phyloP scores from a whole-genome alignment of 225 moss, liverwort and hornwort species.

The Neckera pumila region DNA sequence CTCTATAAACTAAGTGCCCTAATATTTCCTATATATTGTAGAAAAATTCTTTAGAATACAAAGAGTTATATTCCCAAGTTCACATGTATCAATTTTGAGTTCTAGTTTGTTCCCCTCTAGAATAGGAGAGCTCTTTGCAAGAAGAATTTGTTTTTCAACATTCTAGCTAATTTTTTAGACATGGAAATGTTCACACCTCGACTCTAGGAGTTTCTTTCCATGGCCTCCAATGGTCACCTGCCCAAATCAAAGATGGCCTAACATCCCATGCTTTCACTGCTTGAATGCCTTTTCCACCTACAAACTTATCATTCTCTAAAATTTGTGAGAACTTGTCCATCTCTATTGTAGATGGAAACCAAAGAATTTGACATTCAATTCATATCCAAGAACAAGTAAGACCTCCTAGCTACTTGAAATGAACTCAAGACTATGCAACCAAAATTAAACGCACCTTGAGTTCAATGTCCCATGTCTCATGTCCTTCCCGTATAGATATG shows the following conservation, averaged over 20 bases:
- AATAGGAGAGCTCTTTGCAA: background rate
- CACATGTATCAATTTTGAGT: background rate
- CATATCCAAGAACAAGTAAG: background rate
- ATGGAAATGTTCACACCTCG: background rate
- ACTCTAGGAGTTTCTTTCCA: background rate
- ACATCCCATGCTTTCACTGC: background rate
- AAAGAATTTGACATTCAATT: background rate
- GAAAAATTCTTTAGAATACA: background rate
- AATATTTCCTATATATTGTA: background rate
- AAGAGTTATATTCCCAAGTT: background rate
- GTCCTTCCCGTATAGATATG: background rate
- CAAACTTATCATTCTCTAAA: background rate
- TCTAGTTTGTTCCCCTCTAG: background rate
- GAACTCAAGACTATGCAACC: background rate
- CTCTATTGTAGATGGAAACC: background rate
- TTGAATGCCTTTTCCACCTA: conserved; percentile 6
- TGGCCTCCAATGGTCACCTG: background rate
- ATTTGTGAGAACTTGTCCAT: background rate
- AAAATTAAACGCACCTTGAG: background rate
- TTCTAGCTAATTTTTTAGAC: background rate
- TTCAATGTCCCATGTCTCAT: background rate
- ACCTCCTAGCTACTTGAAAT: background rate
- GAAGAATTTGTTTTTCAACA: background rate
- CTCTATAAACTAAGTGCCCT: background rate
- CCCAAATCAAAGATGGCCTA: conserved; percentile 20